Evolutionary conservation across 2,329 filamentous ascomycete genomes (phyloP).

Genomic region (Pseudocercospora fuligena): DNA sequence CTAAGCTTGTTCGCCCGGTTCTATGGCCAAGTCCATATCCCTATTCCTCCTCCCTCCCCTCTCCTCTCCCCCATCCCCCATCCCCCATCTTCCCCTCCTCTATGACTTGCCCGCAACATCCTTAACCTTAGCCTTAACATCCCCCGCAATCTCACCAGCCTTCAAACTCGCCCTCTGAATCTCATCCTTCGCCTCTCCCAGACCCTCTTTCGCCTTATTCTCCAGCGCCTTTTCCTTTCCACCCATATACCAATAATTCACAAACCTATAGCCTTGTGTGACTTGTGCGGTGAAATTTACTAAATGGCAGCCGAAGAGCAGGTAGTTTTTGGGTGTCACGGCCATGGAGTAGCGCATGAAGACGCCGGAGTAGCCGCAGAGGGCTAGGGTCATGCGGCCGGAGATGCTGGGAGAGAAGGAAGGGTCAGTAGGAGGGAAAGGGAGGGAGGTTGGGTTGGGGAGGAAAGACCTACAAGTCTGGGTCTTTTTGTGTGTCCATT

Average conservation of each 20-base stretch:
- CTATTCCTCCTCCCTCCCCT: not conserved
- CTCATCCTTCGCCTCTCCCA: slow-evolving; percentile 31
- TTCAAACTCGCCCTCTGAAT: slow-evolving; percentile 32
- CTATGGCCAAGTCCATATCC: not conserved
- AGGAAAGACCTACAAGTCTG: slow-evolving; percentile 52
- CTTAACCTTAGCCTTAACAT: slow-evolving; percentile 37
- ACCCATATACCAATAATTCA: slow-evolving; percentile 63
- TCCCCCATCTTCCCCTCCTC: not conserved
- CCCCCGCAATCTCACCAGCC: slow-evolving; percentile 37
- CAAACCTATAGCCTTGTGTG: slow-evolving; percentile 65
- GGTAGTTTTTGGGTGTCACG: slow-evolving; percentile 67
- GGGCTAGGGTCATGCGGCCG: slow-evolving; percentile 65
- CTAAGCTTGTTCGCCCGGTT: not conserved
- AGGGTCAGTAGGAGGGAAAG: not conserved
- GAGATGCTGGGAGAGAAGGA: slow-evolving; percentile 59
- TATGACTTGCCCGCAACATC: slow-evolving; percentile 28
- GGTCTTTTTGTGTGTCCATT: slow-evolving; percentile 59
- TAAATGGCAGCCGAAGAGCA: slow-evolving; percentile 70
- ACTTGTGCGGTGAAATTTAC: slow-evolving; percentile 67
- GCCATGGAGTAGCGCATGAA: slow-evolving; percentile 72
- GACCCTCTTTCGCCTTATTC: slow-evolving; percentile 46
- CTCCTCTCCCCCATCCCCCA: not conserved
- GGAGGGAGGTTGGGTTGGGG: not conserved
- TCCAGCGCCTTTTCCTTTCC: slow-evolving; percentile 48
- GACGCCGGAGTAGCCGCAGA: slow-evolving; percentile 64